Evolutionary conservation across 2,329 filamentous ascomycete genomes (phyloP), one percentile per base, ranked within the genome.

Genomic region (Calonectria naviculata): DNA sequence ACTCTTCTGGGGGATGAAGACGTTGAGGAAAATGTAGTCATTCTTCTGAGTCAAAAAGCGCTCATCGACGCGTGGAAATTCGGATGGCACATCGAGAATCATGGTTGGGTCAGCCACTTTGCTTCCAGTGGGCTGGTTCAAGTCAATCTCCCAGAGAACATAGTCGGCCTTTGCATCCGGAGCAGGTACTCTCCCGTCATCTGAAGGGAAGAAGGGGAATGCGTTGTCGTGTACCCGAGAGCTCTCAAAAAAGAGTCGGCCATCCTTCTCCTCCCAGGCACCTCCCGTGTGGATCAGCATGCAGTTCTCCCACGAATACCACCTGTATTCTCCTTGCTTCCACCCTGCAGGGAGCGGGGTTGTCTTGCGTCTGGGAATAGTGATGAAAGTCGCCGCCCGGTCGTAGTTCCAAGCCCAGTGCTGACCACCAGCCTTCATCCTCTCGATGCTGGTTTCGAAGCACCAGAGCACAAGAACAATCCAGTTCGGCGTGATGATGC

Each of bases 101-200:
- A 71, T 0, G 8, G 42, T 1, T 0, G 70, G 72, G 1, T 74
- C 70, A 0, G 9, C 58, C 13, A 75, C 41, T 1, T 42, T 68
- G 0, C 47, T 65, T 0, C 67, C 62, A 4, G 0, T 70, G 1
- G 71, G 72, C 0, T 70, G 52, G 28, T 19, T 67, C 1, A 72
- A 29, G 28, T 75, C 73, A 1, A 75, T 70, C 26, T 73, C 73
- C 73, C 73, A 75, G 0, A 68, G 68, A 0, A 75, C 73, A 9
- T 31, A 75, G 3, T 74, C 73, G n/a, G 71, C 71, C 42, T 73
- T 73, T 0, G 66, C 49, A 1, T 68, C 64, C 2, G 29, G 52
- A 3, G 65, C 4, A 2, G 67, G 73, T 10, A 12, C 3, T 34
- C 65, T 73, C 0, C 68, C 71, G 21, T 74, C 73, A 0, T 60